phyloP scores from a whole-genome alignment of 768 basidiomycete genomes.

The Gelatoporia subvermispora region DNA sequence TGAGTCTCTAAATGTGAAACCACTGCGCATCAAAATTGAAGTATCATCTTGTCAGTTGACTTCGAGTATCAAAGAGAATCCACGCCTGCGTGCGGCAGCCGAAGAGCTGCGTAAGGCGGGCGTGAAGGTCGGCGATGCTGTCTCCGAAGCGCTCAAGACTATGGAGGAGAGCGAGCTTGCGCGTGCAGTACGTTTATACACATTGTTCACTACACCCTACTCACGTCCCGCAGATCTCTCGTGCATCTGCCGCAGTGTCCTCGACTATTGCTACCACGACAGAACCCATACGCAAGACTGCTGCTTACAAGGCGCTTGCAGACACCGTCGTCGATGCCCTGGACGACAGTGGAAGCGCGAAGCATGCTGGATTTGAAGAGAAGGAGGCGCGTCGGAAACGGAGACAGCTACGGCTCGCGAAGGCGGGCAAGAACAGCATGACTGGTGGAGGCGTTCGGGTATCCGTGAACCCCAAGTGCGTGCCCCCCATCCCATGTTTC shows the following conservation, averaged over 20 bases:
- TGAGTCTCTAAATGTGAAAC: constrained; percentile 34
- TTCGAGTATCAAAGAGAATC: constrained; percentile 95
- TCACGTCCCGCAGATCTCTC: constrained; percentile 55
- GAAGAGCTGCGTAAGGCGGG: constrained; percentile 89
- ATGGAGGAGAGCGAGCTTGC: constrained; percentile 96
- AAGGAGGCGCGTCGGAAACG: constrained; percentile 83
- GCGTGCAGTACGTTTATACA: constrained; percentile 56
- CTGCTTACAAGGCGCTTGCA: constrained; percentile 86
- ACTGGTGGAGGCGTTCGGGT: constrained; percentile 44
- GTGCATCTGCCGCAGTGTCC: constrained; percentile 82
- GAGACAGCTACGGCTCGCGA: constrained; percentile 74
- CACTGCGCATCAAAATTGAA: neutral
- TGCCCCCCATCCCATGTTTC: constrained; percentile 9
- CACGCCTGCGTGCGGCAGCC: constrained; percentile 83
- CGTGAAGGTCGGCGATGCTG: constrained; percentile 90
- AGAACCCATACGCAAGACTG: constrained; percentile 95
- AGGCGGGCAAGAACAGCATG: constrained; percentile 72
- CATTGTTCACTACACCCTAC: neutral
- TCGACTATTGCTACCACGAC: constrained; percentile 84
- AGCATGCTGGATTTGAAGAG: constrained; percentile 95
- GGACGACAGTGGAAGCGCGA: constrained; percentile 89
- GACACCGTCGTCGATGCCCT: constrained; percentile 89
- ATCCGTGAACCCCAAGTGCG: constrained; percentile 78
- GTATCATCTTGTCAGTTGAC: constrained; percentile 37
- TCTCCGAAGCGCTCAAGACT: constrained; percentile 82